These are phyloP conservation scores for Ascochyta koolunga DNA, from an alignment of 2,329 filamentous ascomycete species.

Conservation along the genomic window DNA sequence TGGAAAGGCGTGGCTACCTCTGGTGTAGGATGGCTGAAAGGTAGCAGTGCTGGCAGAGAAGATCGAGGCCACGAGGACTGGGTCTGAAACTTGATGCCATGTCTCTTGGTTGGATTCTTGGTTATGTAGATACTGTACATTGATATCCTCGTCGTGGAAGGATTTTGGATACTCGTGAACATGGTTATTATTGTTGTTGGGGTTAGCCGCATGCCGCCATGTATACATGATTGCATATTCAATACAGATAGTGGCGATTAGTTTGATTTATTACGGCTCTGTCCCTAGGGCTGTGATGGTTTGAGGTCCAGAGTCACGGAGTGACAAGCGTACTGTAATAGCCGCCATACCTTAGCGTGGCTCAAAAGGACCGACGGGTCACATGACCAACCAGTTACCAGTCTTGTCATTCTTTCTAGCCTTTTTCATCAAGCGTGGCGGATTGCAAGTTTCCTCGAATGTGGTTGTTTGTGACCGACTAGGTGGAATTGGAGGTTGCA, in stretches of 20 bases:
- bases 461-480: no score
- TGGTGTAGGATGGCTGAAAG: slow-evolving; percentile 45
- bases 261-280: not conserved
- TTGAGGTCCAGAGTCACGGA: not conserved
- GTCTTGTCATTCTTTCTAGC: not conserved
- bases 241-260: not conserved
- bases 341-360: no score
- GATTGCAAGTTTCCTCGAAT: not conserved
- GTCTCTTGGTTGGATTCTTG: not conserved
- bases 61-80: slow-evolving; percentile 36
- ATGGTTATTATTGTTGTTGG: not conserved
- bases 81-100: slow-evolving; percentile 24
- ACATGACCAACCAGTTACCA: not conserved
- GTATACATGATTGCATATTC: not conserved
- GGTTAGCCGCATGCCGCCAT: not conserved
- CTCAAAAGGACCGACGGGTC: not conserved
- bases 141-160: not conserved
- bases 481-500: slow-evolving; percentile 10
- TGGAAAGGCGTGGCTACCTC: slow-evolving; percentile 45
- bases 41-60: slow-evolving; percentile 33
- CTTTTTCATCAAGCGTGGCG: not conserved
- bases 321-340: no score
- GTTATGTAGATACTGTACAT: not conserved
- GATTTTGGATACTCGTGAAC: not conserved
- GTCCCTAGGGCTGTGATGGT: no score